These are phyloP conservation scores for Neofusicoccum sp. DNA, from an alignment of 2,329 filamentous ascomycete genomes.

Conservation along the genomic window DNA sequence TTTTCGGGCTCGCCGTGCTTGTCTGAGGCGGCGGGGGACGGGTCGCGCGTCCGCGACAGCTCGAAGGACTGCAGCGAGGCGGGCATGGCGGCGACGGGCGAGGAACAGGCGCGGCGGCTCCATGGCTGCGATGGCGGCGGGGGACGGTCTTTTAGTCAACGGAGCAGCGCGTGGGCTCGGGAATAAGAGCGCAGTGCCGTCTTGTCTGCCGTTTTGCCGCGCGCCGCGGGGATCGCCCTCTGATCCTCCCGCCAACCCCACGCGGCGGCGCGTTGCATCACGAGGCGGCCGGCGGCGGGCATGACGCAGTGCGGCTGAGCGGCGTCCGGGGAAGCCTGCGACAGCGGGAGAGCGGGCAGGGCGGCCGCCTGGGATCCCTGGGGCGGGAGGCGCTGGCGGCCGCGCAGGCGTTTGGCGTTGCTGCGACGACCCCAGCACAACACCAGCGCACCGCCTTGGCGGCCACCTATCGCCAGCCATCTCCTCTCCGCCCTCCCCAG, in stretches of 20 bases:
- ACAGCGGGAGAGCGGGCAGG: not conserved
- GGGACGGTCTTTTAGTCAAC: constrained; percentile 7
- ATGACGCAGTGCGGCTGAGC: not conserved
- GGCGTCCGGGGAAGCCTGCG: not conserved
- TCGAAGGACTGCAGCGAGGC: not conserved
- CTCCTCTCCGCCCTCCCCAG: constrained; percentile 4
- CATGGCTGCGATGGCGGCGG: not conserved
- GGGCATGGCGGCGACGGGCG: not conserved
- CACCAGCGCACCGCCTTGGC: constrained; percentile 4
- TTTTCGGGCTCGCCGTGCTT: not conserved
- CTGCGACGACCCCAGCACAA: constrained; percentile 4
- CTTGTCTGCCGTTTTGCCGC: not conserved
- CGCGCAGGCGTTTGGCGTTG: not conserved
- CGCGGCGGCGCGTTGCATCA: not conserved
- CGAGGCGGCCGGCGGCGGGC: not conserved
- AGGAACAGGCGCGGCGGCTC: not conserved
- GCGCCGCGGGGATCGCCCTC: not conserved
- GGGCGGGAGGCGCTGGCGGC: not conserved
- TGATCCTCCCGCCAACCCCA: constrained; percentile 9
- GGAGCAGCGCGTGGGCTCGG: not conserved
- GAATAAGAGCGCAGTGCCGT: not conserved
- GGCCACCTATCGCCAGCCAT: constrained; percentile 1
- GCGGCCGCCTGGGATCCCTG: too few species aligned
- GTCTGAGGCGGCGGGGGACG: not conserved
- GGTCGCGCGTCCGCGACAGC: not conserved